Evolutionary conservation across 192 early-diverging fungal genomes (phyloP), one percentile per base, ranked within the genome.

Genomic region (Rhizoclosmatium globosum): DNA sequence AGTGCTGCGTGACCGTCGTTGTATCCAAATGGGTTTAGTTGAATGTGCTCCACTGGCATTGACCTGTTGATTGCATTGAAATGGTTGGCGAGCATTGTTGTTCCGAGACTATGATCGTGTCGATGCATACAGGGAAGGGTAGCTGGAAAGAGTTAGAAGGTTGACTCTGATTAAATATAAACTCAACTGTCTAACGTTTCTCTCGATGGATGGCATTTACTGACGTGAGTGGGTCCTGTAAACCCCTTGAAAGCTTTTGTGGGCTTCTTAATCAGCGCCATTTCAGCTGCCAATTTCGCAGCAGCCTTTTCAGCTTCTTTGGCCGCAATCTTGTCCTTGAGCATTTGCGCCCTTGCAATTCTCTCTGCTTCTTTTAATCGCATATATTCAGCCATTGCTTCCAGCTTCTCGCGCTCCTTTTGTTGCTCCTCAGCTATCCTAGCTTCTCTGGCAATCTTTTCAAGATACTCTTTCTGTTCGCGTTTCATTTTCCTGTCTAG

Each of bases 171-270:
- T n/a, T n/a, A n/a, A 31, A 31, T 31, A 31, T 31, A 31, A 17
- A 41, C 15, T 17, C 67, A 39, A 74, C 72, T 70, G 59, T 88
- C 84, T 13, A 88, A 64, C 11, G 82, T 80, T 48, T 89, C 87
- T 15, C 87, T 46, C 2, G 87, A 89, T 13, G 76, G 79, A 69
- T 89, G 87, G 67, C 87, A 89, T 6, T 74, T 64, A 68, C 81
- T 83, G 48, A 47, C n/a, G 77, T 89, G 87, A 23, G 87, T 89
- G 41, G 61, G 53, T 19, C 87, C 87, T 42, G 70, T 73, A 42
- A 73, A 79, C 4, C 57, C 59, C 46, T 62, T 73, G 19, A 13
- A 64, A 13, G 38, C 62, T 53, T 62, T 44, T n/a, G 46, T 46
- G 21, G 23, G 19, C 44, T 73, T 58, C 53, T 47, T 15, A 68